These are phyloP conservation scores for Exidia glandulosa DNA, from an alignment of 768 basidiomycete species.

Conservation along the genomic window DNA sequence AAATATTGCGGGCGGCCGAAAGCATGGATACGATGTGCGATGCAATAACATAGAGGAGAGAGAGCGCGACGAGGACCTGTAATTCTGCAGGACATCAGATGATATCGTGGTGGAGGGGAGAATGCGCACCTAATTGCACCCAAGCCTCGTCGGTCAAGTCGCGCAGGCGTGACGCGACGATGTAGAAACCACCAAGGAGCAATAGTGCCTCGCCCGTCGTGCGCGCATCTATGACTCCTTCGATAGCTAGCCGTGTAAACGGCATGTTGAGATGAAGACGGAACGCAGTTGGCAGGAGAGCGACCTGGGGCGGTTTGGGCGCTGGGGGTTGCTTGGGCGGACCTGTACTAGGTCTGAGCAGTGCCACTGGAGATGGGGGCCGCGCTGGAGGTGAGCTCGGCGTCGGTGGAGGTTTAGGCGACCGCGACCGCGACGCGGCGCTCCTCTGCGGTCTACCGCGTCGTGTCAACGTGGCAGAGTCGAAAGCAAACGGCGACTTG, in stretches of 20 bases:
- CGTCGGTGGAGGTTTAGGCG: background rate
- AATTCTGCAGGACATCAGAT: conserved; percentile 34
- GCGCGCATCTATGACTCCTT: conserved; percentile 47
- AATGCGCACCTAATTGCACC: conserved; percentile 39
- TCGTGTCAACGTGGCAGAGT: background rate
- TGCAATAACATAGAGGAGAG: conserved; percentile 52
- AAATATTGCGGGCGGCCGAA: conserved; percentile 9
- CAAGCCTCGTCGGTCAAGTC: conserved; percentile 27
- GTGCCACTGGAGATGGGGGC: background rate
- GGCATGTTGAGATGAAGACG: conserved; percentile 36
- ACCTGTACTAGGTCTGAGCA: background rate
- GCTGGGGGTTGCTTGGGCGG: background rate
- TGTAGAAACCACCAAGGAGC: conserved; percentile 51
- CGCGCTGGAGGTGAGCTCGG: background rate
- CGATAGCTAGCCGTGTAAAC: conserved; percentile 28
- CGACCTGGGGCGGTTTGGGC: background rate
- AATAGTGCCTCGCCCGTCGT: conserved; percentile 53
- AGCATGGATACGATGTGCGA: conserved; percentile 38
- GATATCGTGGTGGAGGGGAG: background rate
- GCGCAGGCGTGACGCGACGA: conserved; percentile 40
- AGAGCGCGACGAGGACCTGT: conserved; percentile 38
- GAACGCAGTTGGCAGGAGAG: conserved; percentile 39
- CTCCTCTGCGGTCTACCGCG: background rate
- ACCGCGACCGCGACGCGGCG: background rate
- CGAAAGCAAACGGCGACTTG: background rate